phyloP scores from a whole-genome alignment of 257 asterid genomes.

The Solanum ossicruentum region DNA sequence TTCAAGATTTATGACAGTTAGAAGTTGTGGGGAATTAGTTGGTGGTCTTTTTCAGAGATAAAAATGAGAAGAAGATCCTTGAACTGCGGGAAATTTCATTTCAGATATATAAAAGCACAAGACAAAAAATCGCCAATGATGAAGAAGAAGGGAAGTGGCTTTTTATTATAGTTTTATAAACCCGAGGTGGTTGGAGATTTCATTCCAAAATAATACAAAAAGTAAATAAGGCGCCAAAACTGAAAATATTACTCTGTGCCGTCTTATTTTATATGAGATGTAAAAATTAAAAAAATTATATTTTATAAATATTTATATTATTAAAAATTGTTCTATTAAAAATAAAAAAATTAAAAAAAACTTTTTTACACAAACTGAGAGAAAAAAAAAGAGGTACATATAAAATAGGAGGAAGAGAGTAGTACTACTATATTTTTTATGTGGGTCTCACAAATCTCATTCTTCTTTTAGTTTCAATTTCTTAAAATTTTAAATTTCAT shows the following conservation, averaged over 20 bases:
- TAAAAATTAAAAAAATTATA: too few relatives aligned
- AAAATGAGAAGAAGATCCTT: constrained; percentile 15
- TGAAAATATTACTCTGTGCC: neutral
- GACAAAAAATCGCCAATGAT: neutral
- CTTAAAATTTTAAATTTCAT: too few relatives aligned
- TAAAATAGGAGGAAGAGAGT: too few relatives aligned
- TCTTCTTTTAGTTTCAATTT: neutral
- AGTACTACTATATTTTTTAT: neutral
- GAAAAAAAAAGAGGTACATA: too few relatives aligned
- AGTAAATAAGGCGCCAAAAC: neutral
- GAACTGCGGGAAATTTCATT: constrained; percentile 17
- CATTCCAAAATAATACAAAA: neutral
- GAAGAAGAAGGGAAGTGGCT: neutral
- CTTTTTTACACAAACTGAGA: too few relatives aligned
- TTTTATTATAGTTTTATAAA: neutral
- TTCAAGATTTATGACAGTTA: neutral
- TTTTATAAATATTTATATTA: too few relatives aligned
- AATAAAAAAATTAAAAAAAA: too few relatives aligned
- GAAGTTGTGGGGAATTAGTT: neutral
- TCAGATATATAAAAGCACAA: neutral
- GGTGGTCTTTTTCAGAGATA: neutral
- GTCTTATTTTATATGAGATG: too few relatives aligned
- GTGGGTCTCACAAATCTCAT: neutral
- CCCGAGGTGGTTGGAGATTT: neutral
- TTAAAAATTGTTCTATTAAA: too few relatives aligned